These are phyloP conservation scores for Nicotiana obtusifolia DNA, from an alignment of 257 asterid genomes.

Conservation along the genomic window DNA sequence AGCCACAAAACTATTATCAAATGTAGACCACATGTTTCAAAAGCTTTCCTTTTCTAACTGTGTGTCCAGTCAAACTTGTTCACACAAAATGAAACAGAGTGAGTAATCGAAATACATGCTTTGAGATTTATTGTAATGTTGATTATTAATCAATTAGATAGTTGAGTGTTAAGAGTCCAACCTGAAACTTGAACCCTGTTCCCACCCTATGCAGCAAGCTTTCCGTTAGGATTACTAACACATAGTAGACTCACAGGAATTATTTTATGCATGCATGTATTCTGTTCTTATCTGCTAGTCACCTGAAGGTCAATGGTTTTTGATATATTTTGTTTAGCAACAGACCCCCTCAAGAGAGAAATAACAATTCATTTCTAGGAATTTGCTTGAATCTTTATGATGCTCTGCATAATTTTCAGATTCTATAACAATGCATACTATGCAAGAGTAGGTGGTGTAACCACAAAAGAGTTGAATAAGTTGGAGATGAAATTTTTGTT, in stretches of 20 bases:
- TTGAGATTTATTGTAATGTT: background rate
- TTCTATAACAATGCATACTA: constrained; percentile 82
- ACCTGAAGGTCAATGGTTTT: background rate
- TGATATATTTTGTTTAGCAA: no score
- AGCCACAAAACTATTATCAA: no score
- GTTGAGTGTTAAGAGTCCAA: background rate
- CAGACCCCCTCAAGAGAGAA: background rate
- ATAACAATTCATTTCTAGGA: background rate
- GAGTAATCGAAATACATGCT: background rate
- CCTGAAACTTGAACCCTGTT: background rate
- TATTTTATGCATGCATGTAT: background rate
- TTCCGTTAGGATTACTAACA: background rate
- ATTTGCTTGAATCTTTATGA: background rate
- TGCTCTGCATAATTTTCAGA: constrained; percentile 30
- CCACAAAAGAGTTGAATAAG: constrained; percentile 74
- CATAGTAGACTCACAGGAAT: background rate
- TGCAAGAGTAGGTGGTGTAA: constrained; percentile 88
- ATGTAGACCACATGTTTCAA: no score
- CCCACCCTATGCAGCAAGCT: background rate
- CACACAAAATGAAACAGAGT: no score
- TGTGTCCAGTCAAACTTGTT: no score
- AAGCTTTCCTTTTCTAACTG: no score
- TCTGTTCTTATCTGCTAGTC: background rate
- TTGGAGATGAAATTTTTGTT: constrained; percentile 77
- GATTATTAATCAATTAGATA: background rate